Base-by-base conservation (phyloP, 805 yeast genomes). In the Lipomyces kockii region DNA sequence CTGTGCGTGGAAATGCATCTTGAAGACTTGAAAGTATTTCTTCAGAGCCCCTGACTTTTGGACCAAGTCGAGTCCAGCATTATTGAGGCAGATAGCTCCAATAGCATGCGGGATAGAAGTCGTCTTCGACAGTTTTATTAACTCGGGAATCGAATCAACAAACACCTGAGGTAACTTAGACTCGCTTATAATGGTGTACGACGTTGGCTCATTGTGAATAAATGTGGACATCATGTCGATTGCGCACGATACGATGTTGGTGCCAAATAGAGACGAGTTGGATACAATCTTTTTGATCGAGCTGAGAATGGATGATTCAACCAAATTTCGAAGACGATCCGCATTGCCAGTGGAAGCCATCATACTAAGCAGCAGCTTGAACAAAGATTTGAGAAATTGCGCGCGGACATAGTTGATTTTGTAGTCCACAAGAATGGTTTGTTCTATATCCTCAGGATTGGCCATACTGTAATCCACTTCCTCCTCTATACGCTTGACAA, bases 191-290 rank as follows among this genome's bases (percentile, higher is more conserved):
- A 93, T 87, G 1, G 89, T 83, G 74, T 84, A 93, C 2, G 97
- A 91, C 0, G 97, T 92, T 8, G 98, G 97, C 74, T 94, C 98
- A 71, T 89, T 90, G 75, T 93, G 94, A 35, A 93, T 87, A 67
- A 92, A 90, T 12, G 84, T 84, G 53, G 89, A 84, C 25, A 92
- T 83, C 12, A 88, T 84, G 68, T 86, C 88, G 49, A 93, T 76
- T 0, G 90, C 83, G 27, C 85, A 81, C 0, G 90, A 81, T 14
- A 90, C 76, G 14, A 91, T 77, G 17, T 86, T 83, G 52, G 87
- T 85, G 0, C 97, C 97, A 80, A 92, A 91, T 0, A 85, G 77
- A 0, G 77, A 70, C 0, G 89, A 86, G 72, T 90, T 81, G 14
- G 76, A 73, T 20, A 93, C 73, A 1, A 93, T 84, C 64, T 80